phyloP scores from a whole-genome alignment of 2,329 filamentous ascomycete species.

The Paecilomyces variotii region DNA sequence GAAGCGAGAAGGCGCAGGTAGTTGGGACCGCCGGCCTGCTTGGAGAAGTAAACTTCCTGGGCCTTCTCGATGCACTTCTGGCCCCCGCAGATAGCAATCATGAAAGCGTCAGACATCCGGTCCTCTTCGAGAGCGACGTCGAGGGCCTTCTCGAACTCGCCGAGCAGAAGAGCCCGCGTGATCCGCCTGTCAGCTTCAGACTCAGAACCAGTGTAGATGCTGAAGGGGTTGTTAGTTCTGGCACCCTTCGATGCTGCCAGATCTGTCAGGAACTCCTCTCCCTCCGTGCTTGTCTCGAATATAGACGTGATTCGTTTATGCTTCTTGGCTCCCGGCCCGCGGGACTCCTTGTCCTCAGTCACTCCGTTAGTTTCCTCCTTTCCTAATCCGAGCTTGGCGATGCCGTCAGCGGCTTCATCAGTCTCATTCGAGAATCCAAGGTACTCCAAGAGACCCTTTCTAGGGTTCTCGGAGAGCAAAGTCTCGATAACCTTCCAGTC shows the following conservation, averaged over 20 bases:
- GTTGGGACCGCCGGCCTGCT: conserved; percentile 74
- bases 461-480: conserved; percentile 74
- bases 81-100: conserved; percentile 94
- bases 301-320: conserved; percentile 64
- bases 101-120: conserved; percentile 89
- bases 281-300: conserved; percentile 65
- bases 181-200: conserved; percentile 76
- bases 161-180: conserved; percentile 79
- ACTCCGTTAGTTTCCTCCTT: conserved; percentile 38
- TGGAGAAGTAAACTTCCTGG: conserved; percentile 80
- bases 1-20: conserved; percentile 86
- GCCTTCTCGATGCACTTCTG: conserved; percentile 91
- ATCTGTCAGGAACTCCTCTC: conserved; percentile 78
- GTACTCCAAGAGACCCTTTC: conserved; percentile 77
- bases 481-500: conserved; percentile 95
- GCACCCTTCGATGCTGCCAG: conserved; percentile 81
- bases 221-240: conserved; percentile 90
- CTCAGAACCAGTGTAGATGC: conserved; percentile 77
- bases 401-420: conserved; percentile 40
- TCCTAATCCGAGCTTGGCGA: conserved; percentile 34
- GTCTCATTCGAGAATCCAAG: conserved; percentile 69
- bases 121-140: conserved; percentile 83
- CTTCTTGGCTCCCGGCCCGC: conserved; percentile 43
- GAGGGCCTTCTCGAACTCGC: conserved; percentile 82
- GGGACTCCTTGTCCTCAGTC: conserved; percentile 39